Evolutionary conservation across 768 basidiomycete genomes (phyloP), one percentile per base, ranked within the genome.

Genomic region (Cytidiella melzeri): DNA sequence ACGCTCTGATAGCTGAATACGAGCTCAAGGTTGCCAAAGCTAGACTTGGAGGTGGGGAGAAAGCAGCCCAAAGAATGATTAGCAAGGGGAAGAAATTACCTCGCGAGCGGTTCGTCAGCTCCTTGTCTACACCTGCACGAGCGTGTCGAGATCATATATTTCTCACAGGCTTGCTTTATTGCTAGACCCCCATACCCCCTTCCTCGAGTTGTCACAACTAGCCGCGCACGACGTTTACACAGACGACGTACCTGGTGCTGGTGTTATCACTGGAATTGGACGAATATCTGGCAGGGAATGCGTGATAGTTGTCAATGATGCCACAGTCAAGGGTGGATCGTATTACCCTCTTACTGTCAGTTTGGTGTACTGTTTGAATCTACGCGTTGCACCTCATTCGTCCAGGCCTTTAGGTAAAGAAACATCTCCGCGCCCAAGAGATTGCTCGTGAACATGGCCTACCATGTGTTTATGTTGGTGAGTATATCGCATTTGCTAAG

Each of bases 361-460:
- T 60, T 1, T 41, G 2, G 20, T 13, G 6, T 9, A 13, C 15
- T 18, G 23, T 18, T 10, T 40, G 15, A 39, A 4, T 27, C 10
- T 26, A 20, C 28, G n/a, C 23, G 23, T 34, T 36, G 10, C 23
- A 36, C 19, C 45, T 38, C 37, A 39, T 42, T 18, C 3, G 19
- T n/a, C 24, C 3, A 13, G 28, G 11, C 20, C 0, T 27, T 7
- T 48, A 86, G 79, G 87, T 97, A 57, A 97, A 96, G 80, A 97
- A 97, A 64, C 93, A 97, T 58, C 67, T 97, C 21, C 80, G 93
- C 18, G 94, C 93, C 0, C 93, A 97, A 62, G 91, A 96, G 63
- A 84, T 97, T 53, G 93, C 93, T n/a, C 72, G 83, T 51, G 92
- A 95, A 69, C 87, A 95, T 62, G 77, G 82, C 3, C 67, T 96